These are phyloP conservation scores for Stemphylium vesicarium DNA, from an alignment of 2,329 filamentous ascomycete genomes.

Conservation along the genomic window DNA sequence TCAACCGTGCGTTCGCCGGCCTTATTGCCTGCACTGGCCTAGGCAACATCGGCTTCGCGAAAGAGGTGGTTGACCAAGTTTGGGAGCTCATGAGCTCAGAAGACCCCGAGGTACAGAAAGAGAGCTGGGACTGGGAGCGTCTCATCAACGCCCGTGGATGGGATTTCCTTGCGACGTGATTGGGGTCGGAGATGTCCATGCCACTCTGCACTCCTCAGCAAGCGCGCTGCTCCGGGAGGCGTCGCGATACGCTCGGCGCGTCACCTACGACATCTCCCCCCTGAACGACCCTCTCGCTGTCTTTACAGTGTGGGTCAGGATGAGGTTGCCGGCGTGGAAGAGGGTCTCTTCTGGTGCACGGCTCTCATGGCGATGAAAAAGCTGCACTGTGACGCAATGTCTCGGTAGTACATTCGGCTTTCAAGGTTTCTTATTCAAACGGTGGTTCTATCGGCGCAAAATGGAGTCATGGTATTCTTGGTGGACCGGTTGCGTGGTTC, in stretches of 20 bases:
- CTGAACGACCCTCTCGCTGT: not conserved
- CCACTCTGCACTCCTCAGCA: not conserved
- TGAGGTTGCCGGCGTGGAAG: not conserved
- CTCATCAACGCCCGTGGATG: constrained; percentile 64
- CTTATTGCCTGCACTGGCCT: constrained; percentile 63
- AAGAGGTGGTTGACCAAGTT: constrained; percentile 61
- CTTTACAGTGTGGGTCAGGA: constrained; percentile 5
- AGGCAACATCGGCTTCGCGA: constrained; percentile 64
- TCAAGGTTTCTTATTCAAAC: constrained; percentile 8
- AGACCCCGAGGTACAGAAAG: constrained; percentile 55
- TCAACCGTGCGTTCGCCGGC: constrained; percentile 60
- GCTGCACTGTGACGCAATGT: constrained; percentile 9
- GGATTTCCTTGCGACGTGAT: constrained; percentile 66
- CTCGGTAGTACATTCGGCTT: constrained; percentile 1
- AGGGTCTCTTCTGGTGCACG: constrained; percentile 6
- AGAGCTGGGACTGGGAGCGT: constrained; percentile 66
- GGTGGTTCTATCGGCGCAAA: constrained; percentile 13
- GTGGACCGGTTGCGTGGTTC: constrained; percentile 6
- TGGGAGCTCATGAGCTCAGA: constrained; percentile 65
- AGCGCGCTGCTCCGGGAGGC: not conserved
- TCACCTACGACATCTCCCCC: not conserved
- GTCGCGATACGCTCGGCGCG: not conserved
- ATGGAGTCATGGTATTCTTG: constrained; percentile 13
- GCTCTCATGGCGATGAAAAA: constrained; percentile 6
- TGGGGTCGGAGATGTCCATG: not conserved